These are phyloP conservation scores for Penicillium sp. DNA, from an alignment of 2,329 filamentous ascomycete species.

Conservation along the genomic window DNA sequence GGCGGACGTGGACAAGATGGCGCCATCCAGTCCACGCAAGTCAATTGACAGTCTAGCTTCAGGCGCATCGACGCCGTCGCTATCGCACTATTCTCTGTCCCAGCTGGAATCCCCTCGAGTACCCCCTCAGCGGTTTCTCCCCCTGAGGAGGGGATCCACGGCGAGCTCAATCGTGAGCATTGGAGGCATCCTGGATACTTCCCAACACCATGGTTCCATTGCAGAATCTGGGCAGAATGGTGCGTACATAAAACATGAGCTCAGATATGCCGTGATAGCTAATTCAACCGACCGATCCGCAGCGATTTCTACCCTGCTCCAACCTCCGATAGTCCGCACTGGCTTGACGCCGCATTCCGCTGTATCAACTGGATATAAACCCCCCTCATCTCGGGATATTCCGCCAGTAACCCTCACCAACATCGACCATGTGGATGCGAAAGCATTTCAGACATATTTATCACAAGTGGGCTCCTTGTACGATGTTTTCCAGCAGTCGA, in stretches of 20 bases:
- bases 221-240: slow-evolving; percentile 83
- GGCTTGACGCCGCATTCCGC: slow-evolving; percentile 79
- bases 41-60: slow-evolving; percentile 66
- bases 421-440: slow-evolving; percentile 75
- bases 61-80: slow-evolving; percentile 52
- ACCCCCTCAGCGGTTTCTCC: slow-evolving; percentile 34
- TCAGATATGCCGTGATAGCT: slow-evolving; percentile 5
- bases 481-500: slow-evolving; percentile 82
- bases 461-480: slow-evolving; percentile 83
- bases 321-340: slow-evolving; percentile 85
- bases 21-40: slow-evolving; percentile 62
- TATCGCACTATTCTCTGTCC: slow-evolving; percentile 51
- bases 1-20: slow-evolving; percentile 56
- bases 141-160: slow-evolving; percentile 70
- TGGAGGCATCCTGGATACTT: slow-evolving; percentile 76
- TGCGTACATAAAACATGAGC: slow-evolving; percentile 32
- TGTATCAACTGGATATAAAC: slow-evolving; percentile 69
- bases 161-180: slow-evolving; percentile 87
- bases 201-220: slow-evolving; percentile 60
- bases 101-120: slow-evolving; percentile 41
- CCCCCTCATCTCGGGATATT: slow-evolving; percentile 85
- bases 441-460: slow-evolving; percentile 82
- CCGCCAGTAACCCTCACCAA: slow-evolving; percentile 90
- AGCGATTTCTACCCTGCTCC: slow-evolving; percentile 93
- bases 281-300: slow-evolving; percentile 10